Percentiles rank a stretch among this genome's conserved stretches.
phyloP scores from a whole-genome alignment of 805 yeast genomes.

The Ogataea paraovalis region DNA sequence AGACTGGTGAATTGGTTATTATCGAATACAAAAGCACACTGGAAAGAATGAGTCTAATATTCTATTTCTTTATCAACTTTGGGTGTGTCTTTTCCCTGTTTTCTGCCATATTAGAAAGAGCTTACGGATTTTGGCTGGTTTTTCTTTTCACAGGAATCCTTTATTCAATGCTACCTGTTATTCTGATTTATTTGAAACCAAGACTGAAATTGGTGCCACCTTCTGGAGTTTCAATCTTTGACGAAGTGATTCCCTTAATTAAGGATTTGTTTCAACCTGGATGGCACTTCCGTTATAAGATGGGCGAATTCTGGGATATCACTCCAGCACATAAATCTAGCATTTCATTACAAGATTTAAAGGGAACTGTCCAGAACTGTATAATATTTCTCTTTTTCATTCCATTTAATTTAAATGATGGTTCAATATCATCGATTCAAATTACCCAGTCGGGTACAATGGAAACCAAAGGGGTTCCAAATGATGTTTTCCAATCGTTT shows the following conservation, averaged over 20 bases:
- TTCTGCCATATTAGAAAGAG: conserved; percentile 45
- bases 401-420: conserved; percentile 38
- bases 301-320: conserved; percentile 40
- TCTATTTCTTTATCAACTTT: conserved; percentile 51
- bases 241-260: conserved; percentile 35
- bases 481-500: conserved; percentile 50
- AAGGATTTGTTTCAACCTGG: conserved; percentile 37
- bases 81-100: conserved; percentile 50
- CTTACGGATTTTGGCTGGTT: conserved; percentile 49
- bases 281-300: conserved; percentile 36
- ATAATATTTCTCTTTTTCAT: conserved; percentile 42
- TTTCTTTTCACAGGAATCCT: conserved; percentile 49
- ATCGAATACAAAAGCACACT: conserved; percentile 43
- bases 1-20: conserved; percentile 55
- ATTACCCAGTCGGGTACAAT: conserved; percentile 50
- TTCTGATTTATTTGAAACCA: conserved; percentile 36
- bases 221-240: conserved; percentile 41
- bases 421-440: conserved; percentile 44
- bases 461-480: conserved; percentile 50
- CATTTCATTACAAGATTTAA: conserved; percentile 37
- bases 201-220: conserved; percentile 33
- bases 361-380: conserved; percentile 41
- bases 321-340: conserved; percentile 10
- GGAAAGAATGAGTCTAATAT: conserved; percentile 37
- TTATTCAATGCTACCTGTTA: conserved; percentile 44